Conservation (phyloP, 164 flowering plant species). For the Chloranthus sessilifolius region DNA sequence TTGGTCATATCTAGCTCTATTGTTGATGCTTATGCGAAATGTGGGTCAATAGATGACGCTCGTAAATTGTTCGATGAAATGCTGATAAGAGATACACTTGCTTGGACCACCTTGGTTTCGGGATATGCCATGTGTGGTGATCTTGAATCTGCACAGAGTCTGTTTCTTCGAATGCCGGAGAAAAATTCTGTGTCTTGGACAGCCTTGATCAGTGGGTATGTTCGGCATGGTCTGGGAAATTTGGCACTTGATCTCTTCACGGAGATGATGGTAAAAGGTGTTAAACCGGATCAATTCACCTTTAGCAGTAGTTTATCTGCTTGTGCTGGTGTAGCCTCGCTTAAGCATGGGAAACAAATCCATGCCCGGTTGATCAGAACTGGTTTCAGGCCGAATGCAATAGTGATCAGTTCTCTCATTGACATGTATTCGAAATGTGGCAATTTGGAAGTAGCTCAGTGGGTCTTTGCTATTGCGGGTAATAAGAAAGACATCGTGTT, state of each 20-base stretch:
- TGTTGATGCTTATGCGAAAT: constrained; percentile 65
- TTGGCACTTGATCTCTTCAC: constrained; percentile 47
- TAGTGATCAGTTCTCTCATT: constrained; percentile 62
- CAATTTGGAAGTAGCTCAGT: constrained; percentile 26
- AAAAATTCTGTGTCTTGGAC: constrained; percentile 75
- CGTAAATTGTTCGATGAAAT: constrained; percentile 55
- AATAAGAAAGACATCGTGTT: constrained; percentile 42
- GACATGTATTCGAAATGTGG: constrained; percentile 87
- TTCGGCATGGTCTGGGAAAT: constrained; percentile 38
- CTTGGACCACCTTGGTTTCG: constrained; percentile 74
- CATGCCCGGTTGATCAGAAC: constrained; percentile 50
- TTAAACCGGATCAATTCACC: constrained; percentile 64
- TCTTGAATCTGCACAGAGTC: constrained; percentile 41
- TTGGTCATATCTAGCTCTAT: constrained; percentile 54
- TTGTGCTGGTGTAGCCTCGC: constrained; percentile 45
- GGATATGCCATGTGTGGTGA: constrained; percentile 64
- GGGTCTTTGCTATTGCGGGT: constrained; percentile 34
- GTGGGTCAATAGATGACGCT: constrained; percentile 45
- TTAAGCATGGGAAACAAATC: constrained; percentile 63
- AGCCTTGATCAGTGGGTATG: constrained; percentile 62
- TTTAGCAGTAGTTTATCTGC: constrained; percentile 69
- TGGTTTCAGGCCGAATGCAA: constrained; percentile 46
- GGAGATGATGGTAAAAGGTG: constrained; percentile 35
- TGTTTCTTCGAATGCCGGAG: constrained; percentile 64
- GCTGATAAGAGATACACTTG: constrained; percentile 42